Percentiles rank a stretch among this genome's conserved stretches.
phyloP scores from a whole-genome alignment of 768 basidiomycete genomes.

The Fomitopsis serialis region DNA sequence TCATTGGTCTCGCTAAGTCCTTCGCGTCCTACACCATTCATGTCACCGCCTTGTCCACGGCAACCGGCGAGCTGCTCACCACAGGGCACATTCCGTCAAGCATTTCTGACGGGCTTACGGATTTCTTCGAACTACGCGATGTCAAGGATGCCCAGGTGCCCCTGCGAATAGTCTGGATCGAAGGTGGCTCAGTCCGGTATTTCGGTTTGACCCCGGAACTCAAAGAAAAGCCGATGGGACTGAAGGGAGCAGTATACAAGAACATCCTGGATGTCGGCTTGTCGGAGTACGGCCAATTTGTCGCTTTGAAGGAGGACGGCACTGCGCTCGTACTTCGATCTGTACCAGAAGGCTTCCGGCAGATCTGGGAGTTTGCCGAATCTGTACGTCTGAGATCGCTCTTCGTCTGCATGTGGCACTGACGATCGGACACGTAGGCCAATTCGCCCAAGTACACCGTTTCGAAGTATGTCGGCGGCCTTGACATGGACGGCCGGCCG shows the following conservation, averaged over 20 bases:
- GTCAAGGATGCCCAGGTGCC: slow-evolving; percentile 9
- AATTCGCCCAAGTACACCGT: slow-evolving; percentile 35
- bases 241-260: slow-evolving; percentile 42
- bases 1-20: slow-evolving; percentile 40
- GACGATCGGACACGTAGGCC: slow-evolving; percentile 26
- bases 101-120: slow-evolving; percentile 28
- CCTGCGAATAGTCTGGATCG: slow-evolving; percentile 48
- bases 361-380: slow-evolving; percentile 51
- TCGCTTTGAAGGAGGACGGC: slow-evolving; percentile 55
- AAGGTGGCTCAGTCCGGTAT: slow-evolving; percentile 44
- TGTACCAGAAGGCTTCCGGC: slow-evolving; percentile 36
- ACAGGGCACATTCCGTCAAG: slow-evolving; percentile 50
- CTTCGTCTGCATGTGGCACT: background rate
- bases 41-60: slow-evolving; percentile 52
- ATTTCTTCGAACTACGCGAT: slow-evolving; percentile 32
- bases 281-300: slow-evolving; percentile 46
- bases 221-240: slow-evolving; percentile 36
- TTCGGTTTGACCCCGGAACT: slow-evolving; percentile 48
- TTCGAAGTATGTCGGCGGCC: slow-evolving; percentile 54
- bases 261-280: slow-evolving; percentile 60
- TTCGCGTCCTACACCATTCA: slow-evolving; percentile 59
- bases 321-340: slow-evolving; percentile 51
- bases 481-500: slow-evolving; percentile 43
- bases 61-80: slow-evolving; percentile 46
- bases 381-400: slow-evolving; percentile 33